Conservation (phyloP, 345 rosid genomes). For the Reutealis trisperma region DNA sequence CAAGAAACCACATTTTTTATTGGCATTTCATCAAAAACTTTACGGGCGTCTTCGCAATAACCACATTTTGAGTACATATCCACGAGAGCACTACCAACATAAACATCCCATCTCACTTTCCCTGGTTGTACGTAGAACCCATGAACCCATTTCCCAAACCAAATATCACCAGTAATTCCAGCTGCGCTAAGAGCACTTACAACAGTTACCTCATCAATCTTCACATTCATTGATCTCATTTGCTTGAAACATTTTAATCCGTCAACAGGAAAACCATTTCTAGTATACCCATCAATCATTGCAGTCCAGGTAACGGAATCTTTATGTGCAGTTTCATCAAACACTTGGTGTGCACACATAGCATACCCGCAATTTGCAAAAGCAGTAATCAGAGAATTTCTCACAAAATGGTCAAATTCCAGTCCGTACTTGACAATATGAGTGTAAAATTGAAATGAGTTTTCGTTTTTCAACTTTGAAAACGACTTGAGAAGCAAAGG, state of each 20-base stretch:
- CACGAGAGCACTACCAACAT: slow-evolving; percentile 39
- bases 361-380: slow-evolving; percentile 22
- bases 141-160: slow-evolving; percentile 43
- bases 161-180: slow-evolving; percentile 29
- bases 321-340: slow-evolving; percentile 27
- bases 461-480: slow-evolving; percentile 20
- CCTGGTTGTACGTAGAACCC: slow-evolving; percentile 32
- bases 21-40: slow-evolving; percentile 38
- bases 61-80: slow-evolving; percentile 40
- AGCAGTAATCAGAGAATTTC: slow-evolving; percentile 36
- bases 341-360: slow-evolving; percentile 25
- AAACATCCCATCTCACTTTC: slow-evolving; percentile 33
- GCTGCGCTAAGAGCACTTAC: slow-evolving; percentile 35
- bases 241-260: slow-evolving; percentile 27
- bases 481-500: slow-evolving; percentile 38
- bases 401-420: slow-evolving; percentile 33
- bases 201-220: slow-evolving; percentile 30
- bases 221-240: slow-evolving; percentile 25
- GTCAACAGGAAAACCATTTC: slow-evolving; percentile 27
- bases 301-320: slow-evolving; percentile 44
- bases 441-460: slow-evolving; percentile 30
- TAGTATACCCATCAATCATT: slow-evolving; percentile 36
- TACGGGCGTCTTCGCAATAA: slow-evolving; percentile 30
- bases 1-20: slow-evolving; percentile 38
- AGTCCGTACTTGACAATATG: slow-evolving; percentile 35